Conservation (phyloP, 225 moss, liverwort and hornwort genomes). For the Sphagnum tenellum region DNA sequence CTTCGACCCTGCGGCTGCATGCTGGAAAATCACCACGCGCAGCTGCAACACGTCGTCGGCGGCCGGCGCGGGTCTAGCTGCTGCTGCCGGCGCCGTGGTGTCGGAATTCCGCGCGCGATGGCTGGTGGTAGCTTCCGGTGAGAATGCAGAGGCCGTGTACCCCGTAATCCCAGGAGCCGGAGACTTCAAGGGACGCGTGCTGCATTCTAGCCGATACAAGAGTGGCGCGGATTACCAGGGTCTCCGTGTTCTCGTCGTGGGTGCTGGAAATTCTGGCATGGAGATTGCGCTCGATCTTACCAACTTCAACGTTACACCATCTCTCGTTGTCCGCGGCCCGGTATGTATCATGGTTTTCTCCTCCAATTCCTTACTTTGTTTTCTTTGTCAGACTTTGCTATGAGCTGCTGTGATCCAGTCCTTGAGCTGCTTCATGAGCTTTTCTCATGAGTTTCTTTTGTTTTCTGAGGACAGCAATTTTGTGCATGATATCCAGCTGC, state of each 20-base stretch:
- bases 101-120: conserved; percentile 60
- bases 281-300: conserved; percentile 86
- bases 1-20: conserved; percentile 17
- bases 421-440: no score
- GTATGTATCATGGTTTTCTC: conserved; percentile 14
- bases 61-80: no score
- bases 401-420: no score
- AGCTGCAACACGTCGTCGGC: no score
- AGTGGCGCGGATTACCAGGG: conserved; percentile 52
- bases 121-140: conserved; percentile 91
- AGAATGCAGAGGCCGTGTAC: conserved; percentile 81
- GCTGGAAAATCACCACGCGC: no score
- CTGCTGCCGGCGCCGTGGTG: neutral
- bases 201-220: conserved; percentile 65
- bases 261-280: conserved; percentile 90
- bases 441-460: no score
- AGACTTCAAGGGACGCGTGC: conserved; percentile 22
- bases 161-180: conserved; percentile 45
- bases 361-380: no score
- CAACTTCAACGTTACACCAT: conserved; percentile 57
- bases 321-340: conserved; percentile 77
- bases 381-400: no score
- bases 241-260: conserved; percentile 64
- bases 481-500: no score
- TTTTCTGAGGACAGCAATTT: no score